Base-by-base conservation (phyloP, 2,329 filamentous ascomycete genomes). In the Reticulascus tulasneorum region DNA sequence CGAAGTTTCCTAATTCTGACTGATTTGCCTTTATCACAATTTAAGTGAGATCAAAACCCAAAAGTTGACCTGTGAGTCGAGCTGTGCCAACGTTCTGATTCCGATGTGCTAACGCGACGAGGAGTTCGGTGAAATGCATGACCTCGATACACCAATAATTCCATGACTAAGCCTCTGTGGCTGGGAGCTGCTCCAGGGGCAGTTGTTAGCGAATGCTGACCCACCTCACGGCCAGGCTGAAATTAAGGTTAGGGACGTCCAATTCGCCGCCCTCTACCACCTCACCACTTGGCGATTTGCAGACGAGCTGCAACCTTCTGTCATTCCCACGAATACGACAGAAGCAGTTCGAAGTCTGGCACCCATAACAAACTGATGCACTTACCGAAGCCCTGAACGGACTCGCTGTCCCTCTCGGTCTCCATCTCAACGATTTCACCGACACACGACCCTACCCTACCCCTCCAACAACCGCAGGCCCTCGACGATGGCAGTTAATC, bases 401-500 rank as follows among this genome's bases (percentile, higher is more conserved):
- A 40, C 40, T 42, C 37, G 37, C 37, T 32, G 24, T 33, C 37
- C 40, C 28, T 19, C 27, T 29, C 25, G 25, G 24, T 37, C 24
- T 13, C 37, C 18, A 29, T 29, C 28, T 25, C 30, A 37, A 31
- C 34, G 21, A 13, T 19, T 6, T 19, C 28, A 13, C 18, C 23
- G 20, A 23, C 16, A 16, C 25, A 19, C 22, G 13, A 29, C 38
- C 23, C 33, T 29, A 39, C 38, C 35, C 45, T 41, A 34, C 49
- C 49, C 53, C 51, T 50, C 49, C 41, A 47, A 49, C 40, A 34
- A 38, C 26, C 44, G 35, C 33, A 42, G 29, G 22, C 35, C 47
- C 45, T 47, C 45, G 44, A 33, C 57, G 53, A 95, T 94, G 88
- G 91, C 93, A 59, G 91, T 97, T 62, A 97, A 93, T 70, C 85